Base-by-base conservation (phyloP, 495 filamentous ascomycete genomes). In the Lophiotrema nucula region DNA sequence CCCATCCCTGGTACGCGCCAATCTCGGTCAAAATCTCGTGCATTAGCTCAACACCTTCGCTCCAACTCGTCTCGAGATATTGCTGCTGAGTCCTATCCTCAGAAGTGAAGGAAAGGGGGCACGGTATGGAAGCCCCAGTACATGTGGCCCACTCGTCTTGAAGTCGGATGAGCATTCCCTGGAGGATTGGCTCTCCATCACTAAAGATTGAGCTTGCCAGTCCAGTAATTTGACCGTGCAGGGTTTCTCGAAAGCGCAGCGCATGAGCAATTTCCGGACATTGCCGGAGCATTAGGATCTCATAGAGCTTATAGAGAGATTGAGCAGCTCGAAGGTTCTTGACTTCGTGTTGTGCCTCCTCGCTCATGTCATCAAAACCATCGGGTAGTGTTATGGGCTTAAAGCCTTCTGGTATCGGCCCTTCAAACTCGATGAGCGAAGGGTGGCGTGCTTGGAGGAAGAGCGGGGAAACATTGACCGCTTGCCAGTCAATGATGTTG, bases 371-470 rank as follows among this genome's bases (percentile, higher is more conserved):
- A 21, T 44, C 41, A 21, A 44, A 44, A 21, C 19, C 19, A 21
- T 44, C 41, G 12, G 41, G 41, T 44, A 44, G 41, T 44, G 41
- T 15, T 44, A 44, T 44, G 19, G 41, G 41, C 41, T 44, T 44
- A 15, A 44, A 44, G 6, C 19, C 41, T 44, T 44, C 41, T 44
- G 41, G 41, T 44, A 44, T 44, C 45, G 59, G 59, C 18, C 59
- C 53, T 22, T 61, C 58, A 21, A 21, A 62, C 3, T 56, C 59
- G 26, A 62, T 0, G 22, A 62, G 23, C 19, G 33, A 12, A 47
- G 53, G 59, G 6, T 56, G 59, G 53, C 59, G 59, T 0, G 45
- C 59, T 5, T 62, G 59, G 46, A 62, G 42, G 27, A 37, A 62
- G 27, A 62, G 59, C 13, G 59, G 59, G 25, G 59, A 62, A 24